Evolutionary conservation across 78 protist species (phyloP).

Genomic region (Bodo saltans): DNA sequence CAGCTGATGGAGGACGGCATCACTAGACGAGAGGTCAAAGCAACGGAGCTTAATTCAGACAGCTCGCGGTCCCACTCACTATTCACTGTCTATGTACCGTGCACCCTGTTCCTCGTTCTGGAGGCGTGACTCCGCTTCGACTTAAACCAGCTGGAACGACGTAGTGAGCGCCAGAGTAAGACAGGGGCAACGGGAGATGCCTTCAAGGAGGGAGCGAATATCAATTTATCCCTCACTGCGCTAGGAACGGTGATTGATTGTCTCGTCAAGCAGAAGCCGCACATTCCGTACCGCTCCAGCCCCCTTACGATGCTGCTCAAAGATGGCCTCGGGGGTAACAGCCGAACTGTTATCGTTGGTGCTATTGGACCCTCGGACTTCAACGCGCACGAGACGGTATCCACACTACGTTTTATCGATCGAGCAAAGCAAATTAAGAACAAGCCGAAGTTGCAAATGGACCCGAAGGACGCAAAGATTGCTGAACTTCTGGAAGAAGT

Average conservation of each 20-base stretch:
- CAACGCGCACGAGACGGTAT: slow-evolving; percentile 67
- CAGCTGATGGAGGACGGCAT: slow-evolving; percentile 50
- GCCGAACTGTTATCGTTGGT: slow-evolving; percentile 82
- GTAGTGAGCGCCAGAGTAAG: slow-evolving; percentile 76
- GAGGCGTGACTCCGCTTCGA: too few species aligned
- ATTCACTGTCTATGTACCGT: slow-evolving; percentile 50
- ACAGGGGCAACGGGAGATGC: slow-evolving; percentile 72
- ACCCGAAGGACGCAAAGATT: slow-evolving; percentile 82
- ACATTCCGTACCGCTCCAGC: slow-evolving; percentile 84
- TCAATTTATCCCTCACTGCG: slow-evolving; percentile 76
- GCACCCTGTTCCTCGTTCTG: too few species aligned
- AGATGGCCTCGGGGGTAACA: slow-evolving; percentile 84
- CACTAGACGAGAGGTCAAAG: slow-evolving; percentile 57
- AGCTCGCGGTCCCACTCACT: slow-evolving; percentile 71
- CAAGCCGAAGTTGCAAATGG: slow-evolving; percentile 80
- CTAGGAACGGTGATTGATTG: slow-evolving; percentile 73
- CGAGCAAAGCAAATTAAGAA: slow-evolving; percentile 86
- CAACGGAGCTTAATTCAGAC: slow-evolving; percentile 65
- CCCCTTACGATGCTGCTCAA: slow-evolving; percentile 80
- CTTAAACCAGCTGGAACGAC: too few species aligned
- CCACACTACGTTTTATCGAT: slow-evolving; percentile 76
- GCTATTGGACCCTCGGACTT: slow-evolving; percentile 70
- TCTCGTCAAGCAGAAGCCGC: slow-evolving; percentile 55
- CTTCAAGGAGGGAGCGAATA: slow-evolving; percentile 65
- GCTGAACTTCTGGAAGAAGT: slow-evolving; percentile 63